Evolutionary conservation across 768 basidiomycete genomes (phyloP).

Genomic region (Lactarius pseudohatsudake): DNA sequence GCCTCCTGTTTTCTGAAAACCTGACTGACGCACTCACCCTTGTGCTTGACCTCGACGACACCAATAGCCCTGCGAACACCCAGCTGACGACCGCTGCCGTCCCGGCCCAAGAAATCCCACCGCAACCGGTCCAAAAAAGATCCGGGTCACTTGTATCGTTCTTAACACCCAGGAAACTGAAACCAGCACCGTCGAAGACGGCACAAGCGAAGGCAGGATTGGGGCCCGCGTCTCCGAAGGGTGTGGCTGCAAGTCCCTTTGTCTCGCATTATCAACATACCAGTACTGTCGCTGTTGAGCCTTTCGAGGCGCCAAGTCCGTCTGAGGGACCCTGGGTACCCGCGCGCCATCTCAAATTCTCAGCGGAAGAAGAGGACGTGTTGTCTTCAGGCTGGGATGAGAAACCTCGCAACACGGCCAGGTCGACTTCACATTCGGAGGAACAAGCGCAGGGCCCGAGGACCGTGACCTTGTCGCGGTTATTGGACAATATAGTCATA

Average conservation of each 20-base stretch:
- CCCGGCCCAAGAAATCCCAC: constrained; percentile 37
- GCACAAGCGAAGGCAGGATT: constrained; percentile 36
- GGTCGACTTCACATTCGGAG: constrained; percentile 34
- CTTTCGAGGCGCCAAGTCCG: constrained; percentile 62
- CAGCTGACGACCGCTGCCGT: constrained; percentile 34
- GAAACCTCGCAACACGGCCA: constrained; percentile 27
- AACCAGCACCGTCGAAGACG: constrained; percentile 36
- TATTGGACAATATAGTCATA: constrained; percentile 93
- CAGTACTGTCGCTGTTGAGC: constrained; percentile 64
- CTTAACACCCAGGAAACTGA: constrained; percentile 73
- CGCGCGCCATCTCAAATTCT: constrained; percentile 50
- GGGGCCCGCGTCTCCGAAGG: constrained; percentile 51
- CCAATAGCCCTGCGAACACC: constrained; percentile 31
- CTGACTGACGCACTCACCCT: constrained; percentile 84
- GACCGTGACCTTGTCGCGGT: constrained; percentile 71
- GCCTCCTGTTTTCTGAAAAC: constrained; percentile 89
- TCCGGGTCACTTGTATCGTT: constrained; percentile 71
- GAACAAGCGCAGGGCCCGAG: constrained; percentile 36
- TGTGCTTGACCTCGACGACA: constrained; percentile 59
- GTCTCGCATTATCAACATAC: constrained; percentile 83
- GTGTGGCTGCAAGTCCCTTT: constrained; percentile 71
- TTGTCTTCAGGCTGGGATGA: constrained; percentile 55
- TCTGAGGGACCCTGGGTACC: constrained; percentile 65
- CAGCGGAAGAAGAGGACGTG: constrained; percentile 67
- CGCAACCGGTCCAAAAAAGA: constrained; percentile 54